Evolutionary conservation across 768 basidiomycete species (phyloP), one percentile per base, ranked within the genome.

Genomic region (Cyathus striatus): DNA sequence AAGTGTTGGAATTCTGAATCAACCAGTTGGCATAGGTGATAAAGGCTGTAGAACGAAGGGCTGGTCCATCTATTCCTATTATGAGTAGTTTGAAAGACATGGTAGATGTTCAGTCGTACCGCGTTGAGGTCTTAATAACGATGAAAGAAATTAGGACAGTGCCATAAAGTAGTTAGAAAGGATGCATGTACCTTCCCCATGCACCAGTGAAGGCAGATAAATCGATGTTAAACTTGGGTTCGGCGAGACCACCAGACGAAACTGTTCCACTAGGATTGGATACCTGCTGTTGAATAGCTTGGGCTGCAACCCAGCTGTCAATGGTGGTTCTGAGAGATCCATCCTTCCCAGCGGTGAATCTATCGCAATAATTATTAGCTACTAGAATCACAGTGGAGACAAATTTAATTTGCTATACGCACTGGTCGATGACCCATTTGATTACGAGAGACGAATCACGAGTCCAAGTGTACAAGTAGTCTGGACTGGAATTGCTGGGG

Each of bases 11-110:
- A 39, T 79, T 63, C 4, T 60, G 62, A 21, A 83, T 50, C 35
- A 87, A 68, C 73, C 73, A 85, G 56, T 84, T 83, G 9, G 83
- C 83, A 45, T 83, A 89, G 25, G 75, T 73, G 49, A 83, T 84
- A 48, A 90, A 59, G 7, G 86, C 66, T 4, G 73, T 86, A 9
- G 85, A 69, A 6, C 88, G 78, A 23, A 90, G 70, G 6, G 88
- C 83, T 18, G 89, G 87, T 0, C 88, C 82, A 63, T 90, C 88
- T 79, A 23, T n/a, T n/a, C n/a, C n/a, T n/a, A n/a, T n/a, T n/a
- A n/a, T n/a, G n/a, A n/a, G n/a, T n/a, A n/a, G n/a, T n/a, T n/a
- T n/a, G n/a, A n/a, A n/a, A n/a, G n/a, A n/a, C n/a, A n/a, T n/a
- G n/a, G n/a, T n/a, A n/a, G n/a, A n/a, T n/a, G n/a, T n/a, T n/a